Evolutionary conservation across 2,329 filamentous ascomycete genomes (phyloP), one percentile per base, ranked within the genome.

Genomic region (Verticillium nubilum): DNA sequence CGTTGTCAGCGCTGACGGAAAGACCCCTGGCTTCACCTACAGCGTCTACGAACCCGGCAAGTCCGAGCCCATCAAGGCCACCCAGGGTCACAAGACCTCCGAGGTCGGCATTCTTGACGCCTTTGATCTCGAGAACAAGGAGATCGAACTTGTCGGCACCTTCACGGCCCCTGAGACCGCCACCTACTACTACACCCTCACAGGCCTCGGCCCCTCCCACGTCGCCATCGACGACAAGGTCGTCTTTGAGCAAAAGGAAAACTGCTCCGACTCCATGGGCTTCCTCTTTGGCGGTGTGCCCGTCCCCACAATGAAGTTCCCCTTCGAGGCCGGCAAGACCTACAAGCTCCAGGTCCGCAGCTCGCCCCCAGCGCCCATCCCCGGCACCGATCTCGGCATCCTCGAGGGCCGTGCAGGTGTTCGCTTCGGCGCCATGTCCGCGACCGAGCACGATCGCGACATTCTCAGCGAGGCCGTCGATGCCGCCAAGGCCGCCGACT

Each of bases 401-500:
- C 35, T 56, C 54, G 63, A 67, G 15, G 69, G 68, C 4, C 31
- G 33, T 15, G 33, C 37, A 23, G 69, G 65, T 5, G 65, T 67
- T 12, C 63, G 65, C 52, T 60, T 72, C 31, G 68, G 69, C 9
- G 66, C 65, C 23, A 68, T 66, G 56, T 61, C 63, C n/a, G 63
- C 58, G 15, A 63, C 63, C 3, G 55, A 65, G 56, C 60, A 62
- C 63, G 10, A 58, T 63, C 1, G 63, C 57, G 33, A 65, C 54
- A 56, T 56, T 25, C 54, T 67, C 28, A 33, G 28, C 28, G 60
- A 63, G 28, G 66, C 66, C 1, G 61, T 64, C 1, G 60, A 64
- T 3, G 52, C 81, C 6, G 86, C 86, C 17, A 77, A 78, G 63
- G 74, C 78, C 19, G 81, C 82, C 0, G 85, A 88, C 47, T 80